Conservation (phyloP, 208 protist species). For the Wallacemonas sp. region DNA sequence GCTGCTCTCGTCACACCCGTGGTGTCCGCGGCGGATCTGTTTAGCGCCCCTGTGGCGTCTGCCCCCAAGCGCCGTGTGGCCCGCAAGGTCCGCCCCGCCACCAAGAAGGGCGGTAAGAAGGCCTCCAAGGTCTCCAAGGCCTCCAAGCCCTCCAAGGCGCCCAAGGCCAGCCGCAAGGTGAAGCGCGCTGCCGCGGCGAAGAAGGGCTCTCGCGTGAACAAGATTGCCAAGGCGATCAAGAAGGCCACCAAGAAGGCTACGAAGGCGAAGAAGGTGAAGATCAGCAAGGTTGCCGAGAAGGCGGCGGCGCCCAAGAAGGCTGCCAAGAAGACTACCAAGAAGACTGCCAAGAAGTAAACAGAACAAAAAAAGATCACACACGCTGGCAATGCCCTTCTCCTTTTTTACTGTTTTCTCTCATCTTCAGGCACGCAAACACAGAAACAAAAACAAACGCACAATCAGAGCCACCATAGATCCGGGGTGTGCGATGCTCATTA, state of each 20-base stretch:
- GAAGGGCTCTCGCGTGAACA: conserved; percentile 14
- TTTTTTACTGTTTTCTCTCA: too few relatives aligned
- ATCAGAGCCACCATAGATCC: too few relatives aligned
- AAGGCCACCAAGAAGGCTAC: not conserved
- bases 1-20: conserved; percentile 9
- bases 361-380: too few relatives aligned
- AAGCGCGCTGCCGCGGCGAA: conserved; percentile 14
- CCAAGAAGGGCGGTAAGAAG: not conserved
- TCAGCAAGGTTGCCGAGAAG: conserved; percentile 7
- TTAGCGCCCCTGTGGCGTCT: not conserved
- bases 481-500: too few relatives aligned
- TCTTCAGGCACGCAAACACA: too few relatives aligned
- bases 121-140: not conserved
- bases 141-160: not conserved
- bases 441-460: too few relatives aligned
- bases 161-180: conserved; percentile 9
- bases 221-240: conserved; percentile 13
- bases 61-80: not conserved
- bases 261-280: conserved; percentile 27
- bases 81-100: not conserved
- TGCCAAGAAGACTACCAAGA: conserved; percentile 23
- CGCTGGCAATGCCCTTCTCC: too few relatives aligned
- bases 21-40: conserved; percentile 8
- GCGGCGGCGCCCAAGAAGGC: conserved; percentile 15
- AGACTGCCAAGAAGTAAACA: conserved; percentile 14